Base-by-base conservation (phyloP, 768 basidiomycete species). In the Polyporus arcularius region DNA sequence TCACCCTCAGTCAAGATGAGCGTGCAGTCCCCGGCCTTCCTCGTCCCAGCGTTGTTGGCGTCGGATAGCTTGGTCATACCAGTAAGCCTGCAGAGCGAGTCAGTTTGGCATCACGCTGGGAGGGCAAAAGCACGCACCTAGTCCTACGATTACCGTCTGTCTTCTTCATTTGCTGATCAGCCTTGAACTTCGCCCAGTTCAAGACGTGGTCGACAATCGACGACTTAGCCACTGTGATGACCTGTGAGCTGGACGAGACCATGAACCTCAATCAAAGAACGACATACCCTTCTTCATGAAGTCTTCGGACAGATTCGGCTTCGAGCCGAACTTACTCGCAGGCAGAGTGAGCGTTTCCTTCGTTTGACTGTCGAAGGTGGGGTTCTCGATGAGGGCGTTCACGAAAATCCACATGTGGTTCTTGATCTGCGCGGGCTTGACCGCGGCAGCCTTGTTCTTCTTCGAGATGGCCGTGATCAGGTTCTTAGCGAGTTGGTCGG, bases 341-440 rank as follows among this genome's bases (percentile, higher is more conserved):
- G 88, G 87, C 47, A 98, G 76, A 1, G 96, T 98, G 65, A 99
- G 77, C 4, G 88, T 90, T 73, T 99, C 97, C 78, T 99, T 99
- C 40, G 97, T 98, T 75, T 99, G 97, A 81, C 93, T 95, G 81
- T 99, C 96, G 75, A 99, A 99, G 1, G 94, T 93, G 9, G 97
- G 96, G 70, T 99, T 99, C 77, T 96, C 96, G 65, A 99, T 89
- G 61, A 97, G 80, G 14, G 93, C 87, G 69, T 98, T 98, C 70
- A 99, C 88, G 69, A 98, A 99, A 55, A 99, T 83, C 94, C 93
- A 96, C 87, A 99, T 94, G 71, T 99, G 96, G 69, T 90, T 95
- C 80, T 94, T 96, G 77, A 98, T 88, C 76, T 97, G 94, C 55
- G 87, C 84, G 15, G 92, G 83, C 73, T 98, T 98, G 69, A 98